Evolutionary conservation across 352 stramenopile genomes (phyloP), one percentile per base, ranked within the genome.

Genomic region (Globisporangium ultimum): DNA sequence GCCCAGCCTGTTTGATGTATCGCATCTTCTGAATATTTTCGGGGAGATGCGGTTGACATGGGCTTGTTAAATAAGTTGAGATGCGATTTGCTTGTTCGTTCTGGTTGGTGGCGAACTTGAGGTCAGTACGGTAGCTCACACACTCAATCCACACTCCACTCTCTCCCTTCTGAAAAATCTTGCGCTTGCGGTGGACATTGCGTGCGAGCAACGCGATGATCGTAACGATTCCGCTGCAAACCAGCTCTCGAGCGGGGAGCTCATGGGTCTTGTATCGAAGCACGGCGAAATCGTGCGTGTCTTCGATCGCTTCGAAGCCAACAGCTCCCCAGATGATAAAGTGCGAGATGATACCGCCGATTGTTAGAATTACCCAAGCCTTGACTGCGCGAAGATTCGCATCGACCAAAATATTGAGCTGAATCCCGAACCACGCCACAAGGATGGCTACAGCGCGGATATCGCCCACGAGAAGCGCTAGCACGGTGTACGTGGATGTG

Each of bases 371-470:
- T 53, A n/a, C 21, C 48, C 48, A 12, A 40, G 58, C 14, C 36
- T 45, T 53, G 59, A 72, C 61, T 4, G 64, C 68, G 6, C 66
- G 48, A 2, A 79, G 59, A 34, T 79, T 67, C 0, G 58, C 61
- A 48, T 79, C 65, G 20, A 76, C 53, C 49, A 70, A 49, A 62
- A 72, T 22, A 58, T 63, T 64, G 53, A 76, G 65, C 22, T 74
- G 65, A 41, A 74, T 74, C 10, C 58, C 71, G 6, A 68, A 49
- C 58, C 60, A 66, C 51, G 74, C 68, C 15, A 79, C 51, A 15
- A 72, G 61, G 11, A 67, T 57, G 22, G 55, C 60, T 3, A 47
- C 50, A 24, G 62, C 51, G 14, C 51, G 57, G 3, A 70, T 18
- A 11, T 49, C 52, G 20, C 61, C 60, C 2, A 58, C 40, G 22